These are phyloP conservation scores for Colletotrichum shisoi DNA, from an alignment of 2,329 filamentous ascomycete genomes.

Conservation along the genomic window DNA sequence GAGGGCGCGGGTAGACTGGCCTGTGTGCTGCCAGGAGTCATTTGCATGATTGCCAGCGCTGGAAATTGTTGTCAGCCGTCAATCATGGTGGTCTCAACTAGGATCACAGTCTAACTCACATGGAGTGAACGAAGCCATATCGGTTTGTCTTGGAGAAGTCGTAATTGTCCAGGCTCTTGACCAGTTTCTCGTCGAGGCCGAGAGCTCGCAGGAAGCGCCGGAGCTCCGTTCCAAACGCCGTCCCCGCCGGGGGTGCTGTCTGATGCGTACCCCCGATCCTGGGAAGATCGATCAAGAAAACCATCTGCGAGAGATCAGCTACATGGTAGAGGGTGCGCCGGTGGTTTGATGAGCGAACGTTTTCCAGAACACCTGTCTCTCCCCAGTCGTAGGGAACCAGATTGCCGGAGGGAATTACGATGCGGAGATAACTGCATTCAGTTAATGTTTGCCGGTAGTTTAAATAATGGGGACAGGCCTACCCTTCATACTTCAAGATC, in stretches of 20 bases:
- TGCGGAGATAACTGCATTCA: conserved; percentile 66
- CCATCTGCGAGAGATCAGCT: conserved; percentile 60
- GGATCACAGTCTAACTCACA: conserved; percentile 61
- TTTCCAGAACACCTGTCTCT: conserved; percentile 83
- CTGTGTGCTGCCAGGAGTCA: conserved; percentile 54
- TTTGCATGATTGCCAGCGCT: conserved; percentile 66
- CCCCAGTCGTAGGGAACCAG: conserved; percentile 89
- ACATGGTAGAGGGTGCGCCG: neutral
- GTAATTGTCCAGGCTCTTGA: conserved; percentile 75
- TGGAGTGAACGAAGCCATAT: conserved; percentile 84
- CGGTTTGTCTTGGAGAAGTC: conserved; percentile 78
- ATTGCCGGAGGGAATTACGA: conserved; percentile 89
- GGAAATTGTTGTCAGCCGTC: conserved; percentile 41
- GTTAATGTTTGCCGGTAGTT: conserved; percentile 4
- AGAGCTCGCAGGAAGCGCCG: conserved; percentile 73
- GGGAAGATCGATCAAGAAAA: conserved; percentile 93
- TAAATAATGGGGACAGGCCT: conserved; percentile 9
- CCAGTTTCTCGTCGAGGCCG: conserved; percentile 68
- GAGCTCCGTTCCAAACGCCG: conserved; percentile 73
- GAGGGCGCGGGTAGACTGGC: conserved; percentile 42
- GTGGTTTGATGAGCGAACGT: conserved; percentile 58
- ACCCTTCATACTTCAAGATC: conserved; percentile 71
- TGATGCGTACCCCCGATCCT: conserved; percentile 55
- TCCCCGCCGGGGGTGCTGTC: conserved; percentile 47
- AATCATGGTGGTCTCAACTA: neutral